Percentiles rank a stretch among this genome's conserved stretches.
These are phyloP conservation scores for Odontarrhena argentea DNA, from an alignment of 345 rosid genomes.

Conservation along the genomic window DNA sequence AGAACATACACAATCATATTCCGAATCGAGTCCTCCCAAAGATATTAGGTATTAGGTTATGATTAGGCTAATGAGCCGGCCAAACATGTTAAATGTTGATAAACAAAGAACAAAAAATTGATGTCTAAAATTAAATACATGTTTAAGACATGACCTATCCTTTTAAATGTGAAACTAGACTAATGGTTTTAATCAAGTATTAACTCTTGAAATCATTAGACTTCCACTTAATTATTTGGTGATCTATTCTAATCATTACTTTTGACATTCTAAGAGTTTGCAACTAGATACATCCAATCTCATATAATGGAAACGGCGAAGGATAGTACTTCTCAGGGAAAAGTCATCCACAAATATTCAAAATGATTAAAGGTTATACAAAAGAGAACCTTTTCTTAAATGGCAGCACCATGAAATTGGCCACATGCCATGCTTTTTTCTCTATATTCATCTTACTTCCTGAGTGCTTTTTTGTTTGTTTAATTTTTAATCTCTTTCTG, in stretches of 20 bases:
- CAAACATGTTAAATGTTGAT: no score
- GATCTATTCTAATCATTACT: neutral
- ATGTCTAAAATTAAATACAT: no score
- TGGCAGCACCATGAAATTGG: constrained; percentile 5
- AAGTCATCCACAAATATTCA: neutral
- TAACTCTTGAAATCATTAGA: no score
- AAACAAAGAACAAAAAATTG: no score
- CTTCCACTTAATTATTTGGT: no score
- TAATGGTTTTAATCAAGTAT: no score
- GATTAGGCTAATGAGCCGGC: no score
- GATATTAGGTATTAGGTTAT: no score
- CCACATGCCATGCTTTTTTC: constrained; percentile 16
- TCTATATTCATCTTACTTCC: neutral
- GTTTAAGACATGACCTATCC: no score
- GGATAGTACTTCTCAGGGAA: neutral
- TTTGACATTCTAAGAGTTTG: neutral
- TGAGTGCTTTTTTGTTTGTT: neutral
- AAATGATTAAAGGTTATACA: constrained; percentile 19
- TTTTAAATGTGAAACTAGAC: no score
- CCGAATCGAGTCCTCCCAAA: no score
- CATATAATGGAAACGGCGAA: neutral
- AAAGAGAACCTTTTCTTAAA: neutral
- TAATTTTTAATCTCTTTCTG: neutral
- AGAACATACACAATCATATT: no score
- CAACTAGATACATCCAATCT: neutral